These are phyloP conservation scores for Agarophyton chilense DNA, from an alignment of 23 red algal genomes.

Conservation along the genomic window DNA sequence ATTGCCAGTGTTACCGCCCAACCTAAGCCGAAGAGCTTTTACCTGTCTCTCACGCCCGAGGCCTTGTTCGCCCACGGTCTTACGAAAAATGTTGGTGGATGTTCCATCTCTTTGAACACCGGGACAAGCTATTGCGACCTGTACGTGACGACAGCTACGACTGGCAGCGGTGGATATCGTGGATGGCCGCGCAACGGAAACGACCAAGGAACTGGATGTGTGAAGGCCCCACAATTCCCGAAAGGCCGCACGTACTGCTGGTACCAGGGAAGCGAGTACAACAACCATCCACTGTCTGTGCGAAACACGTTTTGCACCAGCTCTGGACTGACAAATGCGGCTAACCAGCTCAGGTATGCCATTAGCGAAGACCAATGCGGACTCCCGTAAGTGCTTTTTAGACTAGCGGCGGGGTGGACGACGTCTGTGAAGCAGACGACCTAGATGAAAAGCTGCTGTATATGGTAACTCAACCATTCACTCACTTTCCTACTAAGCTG, in stretches of 20 bases:
- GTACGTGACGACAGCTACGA: not conserved
- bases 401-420: too few relatives aligned
- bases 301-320: not conserved
- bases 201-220: not conserved
- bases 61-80: not conserved
- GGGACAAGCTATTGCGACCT: not conserved
- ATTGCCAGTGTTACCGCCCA: not conserved
- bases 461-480: too few relatives aligned
- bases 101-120: not conserved
- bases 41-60: not conserved
- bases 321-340: conserved; percentile 4
- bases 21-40: not conserved
- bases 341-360: not conserved
- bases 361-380: conserved; percentile 1
- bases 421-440: too few relatives aligned
- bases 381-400: too few relatives aligned
- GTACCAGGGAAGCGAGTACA: not conserved
- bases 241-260: conserved; percentile 9
- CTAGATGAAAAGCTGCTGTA: too few relatives aligned
- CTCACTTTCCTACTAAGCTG: too few relatives aligned
- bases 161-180: not conserved
- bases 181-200: conserved; percentile 11
- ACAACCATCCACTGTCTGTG: not conserved
- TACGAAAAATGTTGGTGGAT: not conserved
- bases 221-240: conserved; percentile 6